Base-by-base conservation (phyloP, 1,284 basidiomycete species). In the Malassezia pachydermatis region DNA sequence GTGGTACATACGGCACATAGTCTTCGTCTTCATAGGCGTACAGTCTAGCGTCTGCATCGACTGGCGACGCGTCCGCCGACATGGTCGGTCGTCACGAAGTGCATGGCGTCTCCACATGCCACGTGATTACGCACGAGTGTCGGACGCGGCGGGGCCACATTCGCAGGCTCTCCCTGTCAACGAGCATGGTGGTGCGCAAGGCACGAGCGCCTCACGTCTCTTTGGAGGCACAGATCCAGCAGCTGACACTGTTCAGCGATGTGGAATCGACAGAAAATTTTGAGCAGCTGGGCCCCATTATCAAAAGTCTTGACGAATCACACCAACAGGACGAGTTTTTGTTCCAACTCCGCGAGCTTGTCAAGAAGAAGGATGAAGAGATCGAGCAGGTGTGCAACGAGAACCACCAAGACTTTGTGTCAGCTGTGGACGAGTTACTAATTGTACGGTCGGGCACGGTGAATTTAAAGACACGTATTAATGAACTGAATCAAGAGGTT, bases 341-440 rank as follows among this genome's bases (percentile, higher is more conserved):
- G 28, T 80, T 84, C 37, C 86, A 84, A 34, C 77, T 96, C 41
- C 84, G 88, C 62, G 78, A 76, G 16, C 86, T 96, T 63, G 85
- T 96, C 41, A 81, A 85, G 63, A 81, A 88, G 58, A 95, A 96
- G 75, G 94, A 99, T 70, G 78, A 79, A 49, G 90, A 98, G 74
- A 98, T 99, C 67, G 88, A 96, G 75, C 81, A 80, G 52, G 89
- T 96, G 73, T 98, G 94, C 74, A 81, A 84, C 51, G 84, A 85
- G 61, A 96, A 96, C 73, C 95, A 98, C 71, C 87, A 92, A 75
- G 94, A 98, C 72, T 98, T 99, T 70, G 88, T 95, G 20, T 83
- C 84, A 19, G 94, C 90, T 7, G 89, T 96, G 8, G 88, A 89
- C 27, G 95, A 89, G 4, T 77, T 99, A 46, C 84, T 96, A 72